Conservation (phyloP, 1,284 basidiomycete species). For the Ganoderma multipileum region DNA sequence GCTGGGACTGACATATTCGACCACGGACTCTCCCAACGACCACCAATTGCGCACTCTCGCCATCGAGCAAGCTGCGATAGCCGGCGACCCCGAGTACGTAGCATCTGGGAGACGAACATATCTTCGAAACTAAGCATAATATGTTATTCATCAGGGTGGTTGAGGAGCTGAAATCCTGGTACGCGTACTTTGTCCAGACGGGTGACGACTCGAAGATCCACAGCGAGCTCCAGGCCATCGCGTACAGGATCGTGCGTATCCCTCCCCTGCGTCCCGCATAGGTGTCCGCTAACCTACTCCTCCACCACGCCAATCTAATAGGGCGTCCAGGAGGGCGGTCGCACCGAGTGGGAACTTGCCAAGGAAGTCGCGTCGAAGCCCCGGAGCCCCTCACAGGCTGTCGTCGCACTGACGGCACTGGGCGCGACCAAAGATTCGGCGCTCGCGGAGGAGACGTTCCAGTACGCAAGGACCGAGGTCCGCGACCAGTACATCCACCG, state of each 20-base stretch:
- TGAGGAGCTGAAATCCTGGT: conserved; percentile 77
- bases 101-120: neutral
- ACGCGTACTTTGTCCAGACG: conserved; percentile 74
- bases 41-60: conserved; percentile 83
- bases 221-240: conserved; percentile 68
- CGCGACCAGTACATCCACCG: conserved; percentile 71
- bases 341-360: conserved; percentile 79
- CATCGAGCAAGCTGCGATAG: conserved; percentile 69
- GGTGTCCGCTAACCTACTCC: conserved; percentile 37
- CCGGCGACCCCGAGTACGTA: conserved; percentile 63
- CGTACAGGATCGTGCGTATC: conserved; percentile 55
- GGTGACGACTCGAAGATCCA: conserved; percentile 85
- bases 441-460: conserved; percentile 64
- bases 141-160: conserved; percentile 60
- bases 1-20: conserved; percentile 82
- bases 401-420: conserved; percentile 69
- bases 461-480: conserved; percentile 59
- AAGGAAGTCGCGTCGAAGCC: conserved; percentile 75
- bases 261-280: conserved; percentile 18
- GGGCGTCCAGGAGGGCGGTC: conserved; percentile 56
- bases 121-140: neutral
- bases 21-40: conserved; percentile 76
- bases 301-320: conserved; percentile 37
- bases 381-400: conserved; percentile 72
- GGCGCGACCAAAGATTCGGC: conserved; percentile 51